A percentile compares a stretch with the other conserved stretches of the same genome.
These are phyloP conservation scores for Buxus sempervirens DNA, from an alignment of 164 flowering plant species.

Conservation along the genomic window DNA sequence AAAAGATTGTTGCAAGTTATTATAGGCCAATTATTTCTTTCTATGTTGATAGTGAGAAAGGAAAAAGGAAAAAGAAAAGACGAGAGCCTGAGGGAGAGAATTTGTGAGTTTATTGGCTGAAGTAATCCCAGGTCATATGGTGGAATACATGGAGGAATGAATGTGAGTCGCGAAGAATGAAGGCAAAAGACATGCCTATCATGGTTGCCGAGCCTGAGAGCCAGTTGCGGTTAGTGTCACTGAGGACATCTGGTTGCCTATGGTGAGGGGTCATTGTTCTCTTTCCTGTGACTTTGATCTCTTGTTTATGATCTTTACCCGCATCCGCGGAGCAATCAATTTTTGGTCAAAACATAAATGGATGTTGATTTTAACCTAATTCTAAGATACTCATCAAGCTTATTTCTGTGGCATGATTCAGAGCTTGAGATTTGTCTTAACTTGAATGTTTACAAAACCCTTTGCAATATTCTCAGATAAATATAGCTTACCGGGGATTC, in stretches of 20 bases:
- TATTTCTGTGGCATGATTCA: neutral
- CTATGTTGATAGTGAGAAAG: neutral
- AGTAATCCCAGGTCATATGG: slow-evolving; percentile 2
- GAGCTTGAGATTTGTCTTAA: neutral
- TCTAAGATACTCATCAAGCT: neutral
- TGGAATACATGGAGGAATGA: slow-evolving; percentile 1
- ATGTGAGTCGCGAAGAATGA: slow-evolving; percentile 11
- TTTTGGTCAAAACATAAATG: neutral
- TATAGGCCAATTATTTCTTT: neutral
- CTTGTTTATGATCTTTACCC: slow-evolving; percentile 3
- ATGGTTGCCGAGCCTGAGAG: slow-evolving; percentile 14
- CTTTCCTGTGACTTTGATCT: slow-evolving; percentile 15
- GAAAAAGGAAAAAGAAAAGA: slow-evolving; percentile 1
- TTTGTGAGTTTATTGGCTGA: neutral
- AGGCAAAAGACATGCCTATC: slow-evolving; percentile 8
- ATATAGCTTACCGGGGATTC: neutral
- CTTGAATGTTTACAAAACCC: neutral
- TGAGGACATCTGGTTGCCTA: slow-evolving; percentile 10
- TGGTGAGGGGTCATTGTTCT: slow-evolving; percentile 35
- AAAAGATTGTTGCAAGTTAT: neutral
- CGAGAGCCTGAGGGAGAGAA: neutral
- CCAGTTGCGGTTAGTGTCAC: slow-evolving; percentile 8
- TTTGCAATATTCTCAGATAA: neutral
- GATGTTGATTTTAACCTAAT: neutral
- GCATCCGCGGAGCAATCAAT: neutral